Evolutionary conservation across 306 rosid genomes (phyloP).

Genomic region (Dicorynia guianensis): DNA sequence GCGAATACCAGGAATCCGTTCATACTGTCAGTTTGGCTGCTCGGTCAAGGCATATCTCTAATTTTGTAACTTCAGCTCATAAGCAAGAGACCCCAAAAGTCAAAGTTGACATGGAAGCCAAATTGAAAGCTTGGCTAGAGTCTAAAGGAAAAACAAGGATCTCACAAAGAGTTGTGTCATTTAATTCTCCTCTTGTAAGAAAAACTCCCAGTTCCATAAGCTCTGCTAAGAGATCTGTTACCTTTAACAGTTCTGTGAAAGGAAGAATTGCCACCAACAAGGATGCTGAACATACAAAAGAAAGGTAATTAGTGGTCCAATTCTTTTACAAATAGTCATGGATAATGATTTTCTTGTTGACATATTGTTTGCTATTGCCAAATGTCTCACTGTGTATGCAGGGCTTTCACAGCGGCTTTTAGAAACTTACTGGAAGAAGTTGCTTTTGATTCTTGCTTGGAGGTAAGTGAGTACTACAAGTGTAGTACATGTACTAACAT

Average conservation of each 20-base stretch:
- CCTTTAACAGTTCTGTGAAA: slow-evolving; percentile 61
- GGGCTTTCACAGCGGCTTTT: slow-evolving; percentile 60
- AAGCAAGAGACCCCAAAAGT: slow-evolving; percentile 75
- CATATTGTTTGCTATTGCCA: slow-evolving; percentile 18
- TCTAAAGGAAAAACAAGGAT: slow-evolving; percentile 83
- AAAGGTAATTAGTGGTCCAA: slow-evolving; percentile 55
- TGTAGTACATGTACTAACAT: slow-evolving; percentile 31
- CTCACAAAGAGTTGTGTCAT: slow-evolving; percentile 53
- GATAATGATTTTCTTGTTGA: slow-evolving; percentile 33
- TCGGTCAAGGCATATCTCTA: slow-evolving; percentile 81
- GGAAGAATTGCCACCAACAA: slow-evolving; percentile 48
- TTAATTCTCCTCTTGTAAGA: slow-evolving; percentile 63
- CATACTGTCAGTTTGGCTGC: slow-evolving; percentile 94
- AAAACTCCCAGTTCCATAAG: slow-evolving; percentile 64
- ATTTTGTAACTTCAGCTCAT: slow-evolving; percentile 64
- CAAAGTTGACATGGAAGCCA: slow-evolving; percentile 87
- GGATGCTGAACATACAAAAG: slow-evolving; percentile 48
- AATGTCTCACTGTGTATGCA: slow-evolving; percentile 44
- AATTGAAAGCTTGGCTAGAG: slow-evolving; percentile 83
- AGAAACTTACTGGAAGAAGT: slow-evolving; percentile 60
- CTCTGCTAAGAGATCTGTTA: slow-evolving; percentile 62
- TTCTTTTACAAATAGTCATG: slow-evolving; percentile 17
- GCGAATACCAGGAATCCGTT: slow-evolving; percentile 93
- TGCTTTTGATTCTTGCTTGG: slow-evolving; percentile 48
- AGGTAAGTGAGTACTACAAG: slow-evolving; percentile 55